Evolutionary conservation across 306 rosid species (phyloP), one percentile per base, ranked within the genome.

Genomic region (Rubus parviflorus): DNA sequence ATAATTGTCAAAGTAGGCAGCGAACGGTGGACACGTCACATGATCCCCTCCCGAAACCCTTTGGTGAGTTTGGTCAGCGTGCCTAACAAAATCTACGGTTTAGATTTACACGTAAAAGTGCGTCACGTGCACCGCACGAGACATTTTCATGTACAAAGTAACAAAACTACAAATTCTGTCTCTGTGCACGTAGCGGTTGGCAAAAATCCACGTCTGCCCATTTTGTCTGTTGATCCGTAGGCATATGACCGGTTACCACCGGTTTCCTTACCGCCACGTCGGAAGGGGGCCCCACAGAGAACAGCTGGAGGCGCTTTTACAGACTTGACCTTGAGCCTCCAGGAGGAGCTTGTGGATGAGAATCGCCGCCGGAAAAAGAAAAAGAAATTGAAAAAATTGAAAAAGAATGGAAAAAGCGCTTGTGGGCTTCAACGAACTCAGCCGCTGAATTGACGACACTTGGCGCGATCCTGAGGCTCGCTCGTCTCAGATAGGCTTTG

Each of bases 241-340:
- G 49, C 22, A 13, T n/a, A 43, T 52, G 66, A 90, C 93, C 82
- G 80, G 82, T 2, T 16, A 25, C 77, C 10, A 40, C 73, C 78
- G 88, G 81, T 70, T 8, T 63, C 0, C 19, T 1, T 53, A 57
- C 3, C 10, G 73, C 87, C 90, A 87, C 83, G 82, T 83, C 52
- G 63, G 0, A 6, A 1, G 0, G 0, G 17, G 85, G 84, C 16
- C 88, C 97, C 96, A 87, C 87, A 0, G 70, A 16, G 72, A 61
- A 79, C 88, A 80, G 86, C 83, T 84, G 90, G 93, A 86, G 70
- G 81, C 89, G 76, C 90, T 89, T 89, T 91, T 87, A 75, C 87
- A 85, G 78, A 80, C 85, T 57, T 58, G 72, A 63, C 77, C 84
- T 73, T 75, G 46, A 63, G 68, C 57, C 38, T 10, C 4, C 13